Evolutionary conservation across 805 yeast genomes (phyloP), one percentile per base, ranked within the genome.

Genomic region (Metschnikowia picachoensis): DNA sequence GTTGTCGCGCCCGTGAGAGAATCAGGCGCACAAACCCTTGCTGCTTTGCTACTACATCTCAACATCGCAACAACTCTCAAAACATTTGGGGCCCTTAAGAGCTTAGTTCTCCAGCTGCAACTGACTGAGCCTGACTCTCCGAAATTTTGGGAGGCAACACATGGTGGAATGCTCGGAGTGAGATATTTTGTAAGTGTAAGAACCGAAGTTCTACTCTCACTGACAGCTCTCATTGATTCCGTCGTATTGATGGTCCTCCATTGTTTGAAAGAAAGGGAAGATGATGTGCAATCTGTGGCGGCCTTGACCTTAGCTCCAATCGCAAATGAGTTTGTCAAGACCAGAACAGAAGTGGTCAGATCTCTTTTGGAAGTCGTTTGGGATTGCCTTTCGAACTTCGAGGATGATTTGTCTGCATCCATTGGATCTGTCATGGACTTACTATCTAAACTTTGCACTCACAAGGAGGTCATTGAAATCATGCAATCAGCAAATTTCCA

Each of bases 1-100:
- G 99, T 94, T 12, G 95, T 94, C 33, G 98, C 98, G 0, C 99
- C 99, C 1, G 98, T 94, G 4, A 73, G 99, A 60, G 99, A 95
- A 66, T 89, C 96, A 31, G 89, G 92, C 28, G 97, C 97, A 0
- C 99, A 94, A 66, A 82, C 97, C 0, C 67, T 94, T 40, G 98
- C 96, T 13, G 96, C 97, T 1, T 67, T 92, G 34, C 68, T 94
- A 37, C 70, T 85, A n/a, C 94, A 89, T 64, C 66, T 94, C 41
- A 76, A 82, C 15, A 77, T 78, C 34, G 76, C 73, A 2, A 68
- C 78, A 1, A 83, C 87, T 7, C 57, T 80, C 8, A 73, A 76
- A 40, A 80, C 88, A 0, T 92, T 90, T 60, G 59, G 71, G 10
- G 81, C 83, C 15, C 72, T 94, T 48, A 78, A 82, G 41, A 75